A percentile compares a stretch with the other conserved stretches of the same genome.
phyloP scores from a whole-genome alignment of 1,284 basidiomycete genomes.

The Ustilago curta region DNA sequence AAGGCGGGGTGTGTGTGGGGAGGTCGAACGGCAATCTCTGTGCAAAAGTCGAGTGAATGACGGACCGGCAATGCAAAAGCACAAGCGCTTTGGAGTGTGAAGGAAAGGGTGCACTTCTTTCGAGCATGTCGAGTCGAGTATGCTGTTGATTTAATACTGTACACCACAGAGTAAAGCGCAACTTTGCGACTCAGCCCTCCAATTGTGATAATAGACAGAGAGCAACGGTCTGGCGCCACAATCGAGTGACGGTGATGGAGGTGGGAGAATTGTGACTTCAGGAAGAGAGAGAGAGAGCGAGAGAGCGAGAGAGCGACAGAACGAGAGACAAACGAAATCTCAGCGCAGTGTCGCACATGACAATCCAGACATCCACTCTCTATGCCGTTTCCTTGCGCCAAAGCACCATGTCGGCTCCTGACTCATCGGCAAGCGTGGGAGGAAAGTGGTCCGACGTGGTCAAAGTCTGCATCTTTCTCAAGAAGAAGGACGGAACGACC shows the following conservation, averaged over 20 bases:
- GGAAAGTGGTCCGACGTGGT: slow-evolving; percentile 13
- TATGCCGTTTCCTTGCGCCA: too few relatives aligned
- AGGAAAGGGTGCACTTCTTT: background rate
- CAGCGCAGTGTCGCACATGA: too few relatives aligned
- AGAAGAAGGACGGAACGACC: slow-evolving; percentile 21
- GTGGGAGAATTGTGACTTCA: slow-evolving; percentile 2
- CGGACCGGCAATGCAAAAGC: background rate
- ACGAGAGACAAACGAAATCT: background rate
- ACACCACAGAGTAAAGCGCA: too few relatives aligned
- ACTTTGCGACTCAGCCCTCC: background rate
- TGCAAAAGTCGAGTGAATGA: background rate
- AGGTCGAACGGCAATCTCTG: background rate
- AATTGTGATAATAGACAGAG: slow-evolving; percentile 6
- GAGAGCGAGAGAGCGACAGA: background rate
- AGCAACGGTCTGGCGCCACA: too few relatives aligned
- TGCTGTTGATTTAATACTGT: too few relatives aligned
- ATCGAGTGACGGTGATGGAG: too few relatives aligned
- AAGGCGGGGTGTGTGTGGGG: slow-evolving; percentile 1
- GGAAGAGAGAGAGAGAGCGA: background rate
- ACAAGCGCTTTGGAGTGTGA: background rate
- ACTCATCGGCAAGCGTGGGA: slow-evolving; percentile 2
- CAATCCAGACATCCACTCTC: background rate
- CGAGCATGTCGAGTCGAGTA: too few relatives aligned
- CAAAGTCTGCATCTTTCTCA: slow-evolving; percentile 27
- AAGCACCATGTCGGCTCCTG: slow-evolving; percentile 7